Evolutionary conservation across 805 yeast species (phyloP).

Genomic region (Lipomyces sp.): DNA sequence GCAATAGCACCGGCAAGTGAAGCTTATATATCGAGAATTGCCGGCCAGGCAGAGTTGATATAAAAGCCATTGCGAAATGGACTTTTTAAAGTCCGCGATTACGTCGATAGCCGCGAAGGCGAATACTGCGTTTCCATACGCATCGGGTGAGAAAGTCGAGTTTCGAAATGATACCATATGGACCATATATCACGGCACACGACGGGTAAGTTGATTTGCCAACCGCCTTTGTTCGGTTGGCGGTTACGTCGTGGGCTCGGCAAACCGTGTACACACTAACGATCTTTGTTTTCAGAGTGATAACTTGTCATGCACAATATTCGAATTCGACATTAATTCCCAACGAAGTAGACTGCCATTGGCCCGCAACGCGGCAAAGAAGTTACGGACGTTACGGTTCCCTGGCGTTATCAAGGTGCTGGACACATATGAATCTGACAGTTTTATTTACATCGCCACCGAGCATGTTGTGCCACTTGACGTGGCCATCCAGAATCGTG

Average conservation of each 20-base stretch:
- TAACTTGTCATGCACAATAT: conserved; percentile 60
- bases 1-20: too few relatives aligned
- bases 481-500: conserved; percentile 47
- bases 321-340: conserved; percentile 60
- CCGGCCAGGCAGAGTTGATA: too few relatives aligned
- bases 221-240: conserved; percentile 33
- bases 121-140: conserved; percentile 41
- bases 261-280: neutral
- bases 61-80: conserved; percentile 37
- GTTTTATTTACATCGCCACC: conserved; percentile 62
- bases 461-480: conserved; percentile 66
- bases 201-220: conserved; percentile 43
- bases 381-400: conserved; percentile 61
- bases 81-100: conserved; percentile 41
- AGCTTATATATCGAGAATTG: too few relatives aligned
- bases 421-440: conserved; percentile 68
- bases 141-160: conserved; percentile 40
- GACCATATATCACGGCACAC: conserved; percentile 64
- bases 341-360: conserved; percentile 45
- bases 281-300: conserved; percentile 48
- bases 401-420: conserved; percentile 71
- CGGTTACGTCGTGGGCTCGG: neutral
- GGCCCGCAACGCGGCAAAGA: conserved; percentile 53
- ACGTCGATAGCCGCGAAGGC: conserved; percentile 41
- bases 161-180: conserved; percentile 54